Base-by-base conservation (phyloP, 1,139 yeast genomes). In the Suhomyces bolitotheri region DNA sequence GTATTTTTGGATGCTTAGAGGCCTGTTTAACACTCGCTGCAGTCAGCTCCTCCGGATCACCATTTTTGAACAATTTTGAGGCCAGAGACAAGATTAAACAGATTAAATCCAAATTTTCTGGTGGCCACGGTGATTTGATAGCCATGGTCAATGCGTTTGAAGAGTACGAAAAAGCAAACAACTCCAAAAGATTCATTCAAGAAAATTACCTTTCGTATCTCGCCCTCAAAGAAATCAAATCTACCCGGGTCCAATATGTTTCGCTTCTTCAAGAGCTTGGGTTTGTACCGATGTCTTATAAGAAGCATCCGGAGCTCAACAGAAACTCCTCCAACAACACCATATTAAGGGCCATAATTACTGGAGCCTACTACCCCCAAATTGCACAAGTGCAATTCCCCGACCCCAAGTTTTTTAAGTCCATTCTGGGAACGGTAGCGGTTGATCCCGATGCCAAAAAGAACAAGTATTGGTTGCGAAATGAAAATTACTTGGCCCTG, bases 1-100 rank as follows among this genome's bases (percentile, higher is more conserved):
- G 94, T 29, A 73, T 89, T 9, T 86, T 90, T 57, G 95, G 95
- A 0, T 84, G 95, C 50, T 62, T 88, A n/a, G 90, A 85, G 28
- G 63, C 74, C 22, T 83, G 92, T 39, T 66, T 87, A 15, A 76
- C 90, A 0, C 63, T 88, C 16, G 92, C 96, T 0, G 79, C 96
- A 0, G 71, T 87, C 7, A 63, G 84, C 27, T 79, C 94, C 11
- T 70, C 81, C 5, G 89, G 94, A 1, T 67, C 79, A 19, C 95
- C 95, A 1, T 87, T 89, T 53, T 56, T 78, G 17, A 74, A 76
- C 31, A 78, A 73, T 32, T 61, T 66, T 22, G 95, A 85, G 10
- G 66, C 76, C 34, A 71, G 94, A 38, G 92, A 82, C 31, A 71
- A 69, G 31, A 76, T 85, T 20, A 82, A 80, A 47, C 53, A 50